phyloP scores from a whole-genome alignment of 306 rosid species.

The Cicer chorassanicum region DNA sequence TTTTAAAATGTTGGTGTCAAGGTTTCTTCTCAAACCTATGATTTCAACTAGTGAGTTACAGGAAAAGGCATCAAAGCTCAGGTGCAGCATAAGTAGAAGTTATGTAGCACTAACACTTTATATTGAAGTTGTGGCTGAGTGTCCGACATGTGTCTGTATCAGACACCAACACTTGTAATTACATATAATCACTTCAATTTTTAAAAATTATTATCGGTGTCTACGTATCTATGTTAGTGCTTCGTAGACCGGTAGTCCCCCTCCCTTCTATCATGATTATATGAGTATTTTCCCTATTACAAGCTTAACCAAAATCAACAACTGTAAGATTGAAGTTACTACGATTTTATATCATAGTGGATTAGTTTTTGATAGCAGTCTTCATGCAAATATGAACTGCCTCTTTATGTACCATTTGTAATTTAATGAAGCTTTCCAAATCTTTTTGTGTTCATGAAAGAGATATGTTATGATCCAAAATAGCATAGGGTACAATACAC shows the following conservation, averaged over 20 bases:
- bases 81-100: conserved; percentile 48
- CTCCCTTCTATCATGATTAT: conserved; percentile 51
- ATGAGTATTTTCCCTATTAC: conserved; percentile 51
- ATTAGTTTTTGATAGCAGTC: conserved; percentile 57
- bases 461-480: no score
- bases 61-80: conserved; percentile 58
- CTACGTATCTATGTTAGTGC: no score
- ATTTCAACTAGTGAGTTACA: conserved; percentile 46
- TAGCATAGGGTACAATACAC: no score
- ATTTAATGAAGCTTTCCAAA: conserved; percentile 54
- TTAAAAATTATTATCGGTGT: no score
- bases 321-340: conserved; percentile 51
- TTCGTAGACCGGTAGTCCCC: conserved; percentile 52
- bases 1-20: conserved; percentile 14
- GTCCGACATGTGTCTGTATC: no score
- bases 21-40: conserved; percentile 54
- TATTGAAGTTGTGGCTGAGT: no score
- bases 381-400: conserved; percentile 57
- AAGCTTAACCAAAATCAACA: conserved; percentile 60
- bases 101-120: no score
- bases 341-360: conserved; percentile 63
- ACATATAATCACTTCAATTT: no score
- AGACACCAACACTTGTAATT: no score
- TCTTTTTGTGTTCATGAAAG: neutral
- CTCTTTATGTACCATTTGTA: conserved; percentile 55